These are phyloP conservation scores for Kodamaea ohmeri DNA, from an alignment of 1,139 yeast genomes.

Conservation along the genomic window DNA sequence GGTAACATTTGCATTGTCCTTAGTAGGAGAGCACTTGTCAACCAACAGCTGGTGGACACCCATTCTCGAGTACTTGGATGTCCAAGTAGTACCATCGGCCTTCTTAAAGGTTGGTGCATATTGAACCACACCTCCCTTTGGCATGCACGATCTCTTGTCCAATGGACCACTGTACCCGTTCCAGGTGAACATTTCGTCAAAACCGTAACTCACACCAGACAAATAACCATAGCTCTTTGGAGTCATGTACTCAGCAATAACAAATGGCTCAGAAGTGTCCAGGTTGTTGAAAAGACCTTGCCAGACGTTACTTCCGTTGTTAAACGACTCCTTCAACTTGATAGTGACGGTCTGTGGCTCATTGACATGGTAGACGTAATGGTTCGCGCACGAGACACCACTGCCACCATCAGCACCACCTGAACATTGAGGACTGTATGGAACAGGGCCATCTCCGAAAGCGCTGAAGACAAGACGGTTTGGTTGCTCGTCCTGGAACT, in stretches of 20 bases:
- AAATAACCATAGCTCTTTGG: constrained; percentile 1
- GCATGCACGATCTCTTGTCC: neutral
- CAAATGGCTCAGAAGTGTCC: neutral
- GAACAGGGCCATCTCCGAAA: constrained; percentile 1
- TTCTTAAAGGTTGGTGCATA: constrained; percentile 5
- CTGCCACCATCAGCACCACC: constrained; percentile 3
- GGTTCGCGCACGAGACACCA: constrained; percentile 5
- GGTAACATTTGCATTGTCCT: neutral
- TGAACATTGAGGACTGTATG: neutral
- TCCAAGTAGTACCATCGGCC: neutral
- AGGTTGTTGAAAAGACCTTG: constrained; percentile 1
- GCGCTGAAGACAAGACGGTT: constrained; percentile 6
- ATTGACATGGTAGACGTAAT: neutral
- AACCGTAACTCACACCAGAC: constrained; percentile 1
- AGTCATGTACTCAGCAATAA: constrained; percentile 4
- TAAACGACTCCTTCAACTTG: constrained; percentile 1
- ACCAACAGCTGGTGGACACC: neutral
- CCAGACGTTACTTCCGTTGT: constrained; percentile 6
- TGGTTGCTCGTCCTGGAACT: neutral
- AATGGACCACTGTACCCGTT: neutral
- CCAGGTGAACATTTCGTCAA: constrained; percentile 3
- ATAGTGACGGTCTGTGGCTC: constrained; percentile 1
- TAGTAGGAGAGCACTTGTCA: neutral
- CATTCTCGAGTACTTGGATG: neutral
- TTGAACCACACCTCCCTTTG: constrained; percentile 5